A percentile compares a stretch with the other conserved stretches of the same genome.
Evolutionary conservation across 208 protist genomes (phyloP).

Genomic region (Phytomonas sp.): DNA sequence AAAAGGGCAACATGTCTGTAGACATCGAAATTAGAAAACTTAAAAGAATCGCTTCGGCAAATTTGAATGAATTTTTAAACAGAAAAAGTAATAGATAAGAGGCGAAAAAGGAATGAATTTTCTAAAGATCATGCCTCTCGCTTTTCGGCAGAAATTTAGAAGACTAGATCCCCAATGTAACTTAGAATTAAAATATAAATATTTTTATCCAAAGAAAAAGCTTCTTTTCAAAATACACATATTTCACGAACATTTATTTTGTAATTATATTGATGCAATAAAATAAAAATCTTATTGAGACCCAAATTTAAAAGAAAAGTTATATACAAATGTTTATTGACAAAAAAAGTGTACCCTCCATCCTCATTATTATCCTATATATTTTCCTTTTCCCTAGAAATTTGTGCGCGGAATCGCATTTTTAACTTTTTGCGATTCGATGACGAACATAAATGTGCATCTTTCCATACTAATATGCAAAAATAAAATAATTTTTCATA

Average conservation of each 20-base stretch:
- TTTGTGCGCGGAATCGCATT: background rate
- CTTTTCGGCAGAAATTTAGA: background rate
- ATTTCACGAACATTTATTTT: no score
- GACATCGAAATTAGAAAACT: background rate
- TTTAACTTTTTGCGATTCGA: background rate
- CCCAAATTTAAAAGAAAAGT: no score
- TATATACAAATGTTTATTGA: no score
- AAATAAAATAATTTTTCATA: background rate
- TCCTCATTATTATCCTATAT: background rate
- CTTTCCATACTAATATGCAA: slow-evolving; percentile 7
- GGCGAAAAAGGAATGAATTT: background rate
- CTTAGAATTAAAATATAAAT: background rate
- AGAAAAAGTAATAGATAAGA: background rate
- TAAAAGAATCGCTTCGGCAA: background rate
- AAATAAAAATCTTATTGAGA: background rate
- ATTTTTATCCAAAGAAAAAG: no score
- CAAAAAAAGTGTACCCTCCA: background rate
- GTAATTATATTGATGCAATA: no score
- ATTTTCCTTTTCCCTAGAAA: background rate
- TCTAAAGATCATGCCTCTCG: background rate
- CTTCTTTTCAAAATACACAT: no score
- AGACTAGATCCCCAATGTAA: background rate
- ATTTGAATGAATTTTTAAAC: background rate
- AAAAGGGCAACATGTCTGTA: slow-evolving; percentile 13
- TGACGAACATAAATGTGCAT: background rate